Evolutionary conservation across 192 early-diverging fungal species (phyloP).

Genomic region (Helicostylum pulchrum): DNA sequence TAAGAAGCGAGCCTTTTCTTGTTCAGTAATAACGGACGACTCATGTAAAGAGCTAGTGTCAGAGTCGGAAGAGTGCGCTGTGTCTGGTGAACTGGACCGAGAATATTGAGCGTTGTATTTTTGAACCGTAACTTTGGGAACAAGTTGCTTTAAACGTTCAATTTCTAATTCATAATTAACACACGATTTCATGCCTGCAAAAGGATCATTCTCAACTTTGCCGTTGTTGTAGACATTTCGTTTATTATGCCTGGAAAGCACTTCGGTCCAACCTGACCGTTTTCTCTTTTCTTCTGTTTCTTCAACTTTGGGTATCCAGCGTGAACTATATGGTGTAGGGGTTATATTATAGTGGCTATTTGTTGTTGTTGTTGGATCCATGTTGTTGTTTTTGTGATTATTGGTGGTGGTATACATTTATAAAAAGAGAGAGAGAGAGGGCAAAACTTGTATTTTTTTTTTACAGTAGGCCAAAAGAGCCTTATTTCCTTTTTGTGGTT

Average conservation of each 20-base stretch:
- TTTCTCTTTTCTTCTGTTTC: conserved; percentile 7
- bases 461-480: too few relatives aligned
- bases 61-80: conserved; percentile 1
- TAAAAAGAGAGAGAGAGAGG: background rate
- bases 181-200: conserved; percentile 38
- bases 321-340: background rate
- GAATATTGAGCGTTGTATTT: conserved; percentile 4
- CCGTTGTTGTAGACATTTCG: too few relatives aligned
- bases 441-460: too few relatives aligned
- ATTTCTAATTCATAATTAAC: conserved; percentile 39
- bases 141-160: conserved; percentile 33
- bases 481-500: too few relatives aligned
- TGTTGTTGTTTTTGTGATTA: background rate
- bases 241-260: conserved; percentile 4
- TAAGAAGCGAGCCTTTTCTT: conserved; percentile 35
- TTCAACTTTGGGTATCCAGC: conserved; percentile 9
- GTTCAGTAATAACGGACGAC: conserved; percentile 27
- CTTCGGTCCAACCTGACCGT: conserved; percentile 9
- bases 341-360: background rate
- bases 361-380: background rate
- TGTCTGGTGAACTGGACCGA: conserved; percentile 11
- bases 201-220: conserved; percentile 21
- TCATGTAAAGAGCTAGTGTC: background rate
- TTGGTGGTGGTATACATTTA: background rate
- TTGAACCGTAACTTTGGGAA: conserved; percentile 26